These are phyloP conservation scores for Globisporangium canariense DNA, from an alignment of 352 stramenopile genomes.

Conservation along the genomic window DNA sequence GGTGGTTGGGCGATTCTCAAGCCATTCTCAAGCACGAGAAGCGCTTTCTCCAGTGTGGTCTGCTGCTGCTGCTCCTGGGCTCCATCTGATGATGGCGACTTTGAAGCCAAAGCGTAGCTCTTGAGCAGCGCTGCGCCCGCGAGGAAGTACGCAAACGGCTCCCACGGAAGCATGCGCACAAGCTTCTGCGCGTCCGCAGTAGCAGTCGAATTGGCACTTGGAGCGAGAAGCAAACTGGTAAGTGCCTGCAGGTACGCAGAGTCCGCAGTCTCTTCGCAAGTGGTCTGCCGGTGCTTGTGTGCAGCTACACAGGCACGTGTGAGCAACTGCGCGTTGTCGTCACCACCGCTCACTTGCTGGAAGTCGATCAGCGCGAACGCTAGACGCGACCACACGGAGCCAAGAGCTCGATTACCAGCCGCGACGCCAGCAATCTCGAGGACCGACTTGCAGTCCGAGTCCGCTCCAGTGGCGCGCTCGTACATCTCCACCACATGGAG, in stretches of 20 bases:
- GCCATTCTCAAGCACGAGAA: conserved; percentile 39
- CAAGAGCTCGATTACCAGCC: conserved; percentile 19
- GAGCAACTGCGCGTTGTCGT: conserved; percentile 3
- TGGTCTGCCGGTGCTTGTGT: background rate
- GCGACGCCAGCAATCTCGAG: conserved; percentile 23
- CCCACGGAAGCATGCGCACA: conserved; percentile 58
- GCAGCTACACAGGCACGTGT: background rate
- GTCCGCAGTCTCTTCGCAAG: conserved; percentile 24
- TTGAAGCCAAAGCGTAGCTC: conserved; percentile 18
- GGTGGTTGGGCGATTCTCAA: conserved; percentile 24
- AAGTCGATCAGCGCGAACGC: conserved; percentile 39
- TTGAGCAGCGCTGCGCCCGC: conserved; percentile 51
- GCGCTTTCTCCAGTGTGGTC: conserved; percentile 8
- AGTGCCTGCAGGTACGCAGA: conserved; percentile 31
- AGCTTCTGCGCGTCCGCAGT: conserved; percentile 39
- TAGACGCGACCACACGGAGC: conserved; percentile 24
- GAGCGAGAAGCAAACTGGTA: conserved; percentile 22
- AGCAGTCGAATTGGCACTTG: conserved; percentile 14
- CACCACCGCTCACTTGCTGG: conserved; percentile 10
- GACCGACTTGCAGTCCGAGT: conserved; percentile 23
- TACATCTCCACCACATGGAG: conserved; percentile 38
- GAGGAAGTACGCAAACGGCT: conserved; percentile 48
- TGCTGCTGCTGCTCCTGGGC: conserved; percentile 5
- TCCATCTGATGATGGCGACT: conserved; percentile 11
- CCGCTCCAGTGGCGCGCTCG: conserved; percentile 25